Evolutionary conservation across 306 rosid species (phyloP).

Genomic region (Quercus dentata): DNA sequence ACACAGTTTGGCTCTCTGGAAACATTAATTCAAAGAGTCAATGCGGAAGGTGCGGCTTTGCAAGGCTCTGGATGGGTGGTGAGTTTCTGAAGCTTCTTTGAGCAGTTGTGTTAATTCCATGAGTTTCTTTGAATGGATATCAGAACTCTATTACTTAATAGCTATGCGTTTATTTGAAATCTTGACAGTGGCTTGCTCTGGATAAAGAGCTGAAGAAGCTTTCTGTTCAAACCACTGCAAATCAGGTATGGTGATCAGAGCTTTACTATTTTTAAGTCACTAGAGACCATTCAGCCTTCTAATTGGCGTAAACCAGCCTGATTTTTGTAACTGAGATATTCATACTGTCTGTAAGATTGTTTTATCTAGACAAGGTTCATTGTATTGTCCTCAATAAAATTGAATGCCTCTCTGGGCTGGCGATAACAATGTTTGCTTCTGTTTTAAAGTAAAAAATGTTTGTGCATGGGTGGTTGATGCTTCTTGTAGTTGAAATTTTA

Average conservation of each 20-base stretch:
- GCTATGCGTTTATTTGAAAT: not conserved
- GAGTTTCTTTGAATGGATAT: not conserved
- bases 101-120: not conserved
- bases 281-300: too few relatives aligned
- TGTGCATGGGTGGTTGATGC: not conserved
- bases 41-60: conserved; percentile 52
- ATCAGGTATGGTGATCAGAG: conserved; percentile 23
- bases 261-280: not conserved
- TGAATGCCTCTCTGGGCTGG: too few relatives aligned
- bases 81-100: not conserved
- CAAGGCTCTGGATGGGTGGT: conserved; percentile 80
- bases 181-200: conserved; percentile 37
- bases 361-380: too few relatives aligned
- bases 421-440: too few relatives aligned
- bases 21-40: conserved; percentile 32
- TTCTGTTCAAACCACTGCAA: conserved; percentile 30
- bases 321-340: too few relatives aligned
- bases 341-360: too few relatives aligned
- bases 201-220: conserved; percentile 34
- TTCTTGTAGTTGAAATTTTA: not conserved
- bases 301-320: too few relatives aligned
- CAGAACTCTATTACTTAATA: not conserved
- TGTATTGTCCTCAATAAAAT: too few relatives aligned
- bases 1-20: conserved; percentile 42
- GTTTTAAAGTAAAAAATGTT: not conserved